Evolutionary conservation across 257 asterid species (phyloP).

Genomic region (Solanum okadae): DNA sequence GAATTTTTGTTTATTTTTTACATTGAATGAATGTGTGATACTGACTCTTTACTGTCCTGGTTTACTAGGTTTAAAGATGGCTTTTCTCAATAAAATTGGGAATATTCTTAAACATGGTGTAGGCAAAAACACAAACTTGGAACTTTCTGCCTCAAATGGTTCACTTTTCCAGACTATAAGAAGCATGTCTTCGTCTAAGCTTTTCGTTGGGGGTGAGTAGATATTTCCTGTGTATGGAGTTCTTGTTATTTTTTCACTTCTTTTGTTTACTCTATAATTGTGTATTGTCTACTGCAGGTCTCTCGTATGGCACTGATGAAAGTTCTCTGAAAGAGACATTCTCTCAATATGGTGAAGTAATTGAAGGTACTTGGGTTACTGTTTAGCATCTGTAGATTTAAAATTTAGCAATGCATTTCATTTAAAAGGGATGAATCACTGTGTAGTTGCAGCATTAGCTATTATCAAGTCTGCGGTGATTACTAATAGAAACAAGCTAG

Average conservation of each 20-base stretch:
- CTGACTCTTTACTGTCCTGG: not conserved
- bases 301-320: constrained; percentile 63
- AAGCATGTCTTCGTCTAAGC: constrained; percentile 61
- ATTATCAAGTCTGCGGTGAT: not conserved
- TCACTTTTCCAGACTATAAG: constrained; percentile 64
- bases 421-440: not conserved
- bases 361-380: constrained; percentile 41
- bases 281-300: constrained; percentile 37
- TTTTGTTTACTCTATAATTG: not conserved
- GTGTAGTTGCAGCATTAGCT: not conserved
- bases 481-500: not conserved
- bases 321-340: constrained; percentile 58
- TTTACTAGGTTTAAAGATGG: constrained; percentile 45
- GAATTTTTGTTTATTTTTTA: not conserved
- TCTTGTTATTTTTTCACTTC: not conserved
- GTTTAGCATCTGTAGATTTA: not conserved
- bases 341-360: constrained; percentile 64
- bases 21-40: not conserved
- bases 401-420: not conserved
- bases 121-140: constrained; percentile 32
- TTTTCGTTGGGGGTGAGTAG: constrained; percentile 77
- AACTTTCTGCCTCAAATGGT: constrained; percentile 33
- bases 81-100: constrained; percentile 65
- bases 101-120: constrained; percentile 39
- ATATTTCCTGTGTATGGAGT: not conserved